Conservation (phyloP, 768 basidiomycete species). For the Hypholoma fasciculare region DNA sequence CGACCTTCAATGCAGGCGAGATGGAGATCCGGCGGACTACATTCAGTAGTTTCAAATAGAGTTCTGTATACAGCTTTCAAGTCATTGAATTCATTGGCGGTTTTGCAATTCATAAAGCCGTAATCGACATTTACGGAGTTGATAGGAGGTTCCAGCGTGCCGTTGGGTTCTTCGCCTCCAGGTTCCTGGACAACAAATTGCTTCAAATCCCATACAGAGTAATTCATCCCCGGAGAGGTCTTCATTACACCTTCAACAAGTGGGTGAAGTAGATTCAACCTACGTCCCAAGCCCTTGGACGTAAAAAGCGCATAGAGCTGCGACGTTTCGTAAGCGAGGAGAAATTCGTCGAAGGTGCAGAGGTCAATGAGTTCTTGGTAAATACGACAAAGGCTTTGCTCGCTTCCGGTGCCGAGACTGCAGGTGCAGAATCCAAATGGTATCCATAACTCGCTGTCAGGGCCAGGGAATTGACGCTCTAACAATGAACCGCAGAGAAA, state of each 20-base stretch:
- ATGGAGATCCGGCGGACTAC: constrained; percentile 34
- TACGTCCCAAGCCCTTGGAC: constrained; percentile 12
- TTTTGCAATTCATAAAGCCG: constrained; percentile 34
- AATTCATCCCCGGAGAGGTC: constrained; percentile 8
- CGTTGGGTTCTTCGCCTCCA: too few species aligned
- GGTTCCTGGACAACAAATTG: constrained; percentile 17
- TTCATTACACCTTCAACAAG: constrained; percentile 27
- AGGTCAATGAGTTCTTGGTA: constrained; percentile 24
- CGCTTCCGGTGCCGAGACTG: constrained; percentile 4
- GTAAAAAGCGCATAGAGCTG: constrained; percentile 27
- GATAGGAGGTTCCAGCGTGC: too few species aligned
- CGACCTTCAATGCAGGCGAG: constrained; percentile 31
- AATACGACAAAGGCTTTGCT: constrained; percentile 7
- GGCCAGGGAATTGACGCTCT: not conserved
- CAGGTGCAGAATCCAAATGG: constrained; percentile 23
- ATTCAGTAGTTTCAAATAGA: constrained; percentile 25
- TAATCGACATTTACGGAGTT: constrained; percentile 23
- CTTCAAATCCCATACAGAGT: constrained; percentile 40
- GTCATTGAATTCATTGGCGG: constrained; percentile 20
- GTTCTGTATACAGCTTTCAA: constrained; percentile 32
- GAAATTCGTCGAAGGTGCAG: constrained; percentile 39
- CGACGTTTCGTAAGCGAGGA: constrained; percentile 22
- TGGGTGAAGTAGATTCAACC: not conserved
- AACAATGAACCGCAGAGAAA: too few species aligned
- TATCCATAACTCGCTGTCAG: constrained; percentile 15